These are phyloP conservation scores for Theileria orientalis DNA, from an alignment of 169 alveolate genomes.

Conservation along the genomic window DNA sequence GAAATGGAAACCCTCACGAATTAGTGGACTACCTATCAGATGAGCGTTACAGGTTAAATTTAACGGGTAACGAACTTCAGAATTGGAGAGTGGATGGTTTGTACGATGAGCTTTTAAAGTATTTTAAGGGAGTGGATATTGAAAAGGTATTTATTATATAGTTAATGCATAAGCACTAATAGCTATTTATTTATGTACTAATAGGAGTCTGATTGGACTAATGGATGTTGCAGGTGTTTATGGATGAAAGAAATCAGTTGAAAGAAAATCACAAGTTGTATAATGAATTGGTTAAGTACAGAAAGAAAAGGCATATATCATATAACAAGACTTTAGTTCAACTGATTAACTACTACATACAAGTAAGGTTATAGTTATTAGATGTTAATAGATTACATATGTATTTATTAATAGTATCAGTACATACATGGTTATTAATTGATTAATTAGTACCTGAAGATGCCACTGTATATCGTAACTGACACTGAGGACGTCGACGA, in stretches of 20 bases:
- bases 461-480: background rate
- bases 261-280: background rate
- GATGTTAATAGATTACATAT: constrained; percentile 1
- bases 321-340: background rate
- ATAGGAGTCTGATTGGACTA: background rate
- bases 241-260: background rate
- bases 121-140: background rate
- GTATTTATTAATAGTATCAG: no score
- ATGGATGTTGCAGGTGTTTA: background rate
- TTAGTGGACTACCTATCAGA: constrained; percentile 9
- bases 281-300: background rate
- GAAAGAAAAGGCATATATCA: background rate
- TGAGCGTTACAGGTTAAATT: background rate
- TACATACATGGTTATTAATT: background rate
- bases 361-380: background rate
- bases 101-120: background rate
- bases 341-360: background rate
- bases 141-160: constrained; percentile 2
- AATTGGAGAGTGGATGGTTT: constrained; percentile 10
- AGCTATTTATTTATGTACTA: background rate
- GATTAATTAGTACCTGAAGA: background rate
- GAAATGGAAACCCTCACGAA: constrained; percentile 30
- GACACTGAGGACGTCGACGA: background rate
- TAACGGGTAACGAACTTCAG: background rate
- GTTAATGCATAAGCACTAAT: background rate